phyloP scores from a whole-genome alignment of 78 protist species.

The Dictyostelium discoideum region DNA sequence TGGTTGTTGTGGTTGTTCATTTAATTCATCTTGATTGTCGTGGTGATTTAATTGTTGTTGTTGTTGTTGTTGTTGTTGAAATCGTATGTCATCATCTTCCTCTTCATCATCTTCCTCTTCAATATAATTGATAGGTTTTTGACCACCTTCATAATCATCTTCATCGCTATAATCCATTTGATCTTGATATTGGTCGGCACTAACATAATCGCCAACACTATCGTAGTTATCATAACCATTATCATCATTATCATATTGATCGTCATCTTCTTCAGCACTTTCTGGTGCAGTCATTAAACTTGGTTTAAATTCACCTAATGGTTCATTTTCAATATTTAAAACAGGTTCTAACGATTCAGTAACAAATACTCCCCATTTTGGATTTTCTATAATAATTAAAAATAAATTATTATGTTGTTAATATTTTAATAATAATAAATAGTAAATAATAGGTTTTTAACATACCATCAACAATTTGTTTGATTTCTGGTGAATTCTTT shows the following conservation, averaged over 20 bases:
- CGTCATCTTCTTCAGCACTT: conserved; percentile 58
- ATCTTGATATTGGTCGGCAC: not conserved
- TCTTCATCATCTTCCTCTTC: conserved; percentile 26
- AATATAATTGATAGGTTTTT: not conserved
- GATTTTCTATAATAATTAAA: conserved; percentile 3
- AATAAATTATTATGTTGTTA: not conserved
- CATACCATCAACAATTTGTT: conserved; percentile 41
- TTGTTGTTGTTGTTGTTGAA: conserved; percentile 18
- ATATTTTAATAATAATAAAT: not conserved
- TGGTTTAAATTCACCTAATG: conserved; percentile 67
- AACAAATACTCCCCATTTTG: conserved; percentile 45
- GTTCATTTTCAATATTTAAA: conserved; percentile 45
- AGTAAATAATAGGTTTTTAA: not conserved
- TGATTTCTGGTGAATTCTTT: conserved; percentile 25
- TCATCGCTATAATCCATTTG: conserved; percentile 9
- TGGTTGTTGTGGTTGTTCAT: not conserved
- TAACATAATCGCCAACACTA: not conserved
- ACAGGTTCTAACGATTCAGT: conserved; percentile 27
- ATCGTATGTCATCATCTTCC: conserved; percentile 5
- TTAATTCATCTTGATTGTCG: not conserved
- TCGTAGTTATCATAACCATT: conserved; percentile 25
- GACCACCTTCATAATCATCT: conserved; percentile 2
- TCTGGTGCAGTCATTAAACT: conserved; percentile 62
- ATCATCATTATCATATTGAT: conserved; percentile 12
- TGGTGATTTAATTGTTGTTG: conserved; percentile 1